These are phyloP conservation scores for Candida pini DNA, from an alignment of 805 yeast species.

Conservation along the genomic window DNA sequence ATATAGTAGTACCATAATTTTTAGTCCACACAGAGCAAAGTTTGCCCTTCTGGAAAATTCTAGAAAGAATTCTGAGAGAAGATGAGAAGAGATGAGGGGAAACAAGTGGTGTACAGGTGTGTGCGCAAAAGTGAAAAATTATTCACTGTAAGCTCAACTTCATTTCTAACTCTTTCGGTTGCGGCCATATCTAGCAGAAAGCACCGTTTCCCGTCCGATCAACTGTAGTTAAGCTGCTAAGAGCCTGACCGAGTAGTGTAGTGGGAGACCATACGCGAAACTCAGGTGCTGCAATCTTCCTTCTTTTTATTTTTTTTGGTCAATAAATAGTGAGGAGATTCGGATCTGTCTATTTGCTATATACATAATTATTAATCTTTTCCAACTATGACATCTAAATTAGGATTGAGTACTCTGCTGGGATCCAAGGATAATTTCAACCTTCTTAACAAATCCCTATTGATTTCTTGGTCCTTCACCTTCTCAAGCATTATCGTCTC, in stretches of 20 bases:
- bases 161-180: too few species aligned
- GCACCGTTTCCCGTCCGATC: not conserved
- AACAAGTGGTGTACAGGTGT: too few species aligned
- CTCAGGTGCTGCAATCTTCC: conserved; percentile 39
- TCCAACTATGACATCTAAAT: not conserved
- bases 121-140: too few species aligned
- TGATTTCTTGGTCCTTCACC: too few species aligned
- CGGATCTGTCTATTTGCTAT: not conserved
- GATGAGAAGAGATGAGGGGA: too few species aligned
- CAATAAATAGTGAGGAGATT: not conserved
- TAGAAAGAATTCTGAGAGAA: too few species aligned
- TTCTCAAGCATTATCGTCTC: not conserved
- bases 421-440: conserved; percentile 13
- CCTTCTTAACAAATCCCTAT: conserved; percentile 8
- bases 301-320: not conserved
- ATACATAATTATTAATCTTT: not conserved
- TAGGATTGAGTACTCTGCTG: conserved; percentile 10
- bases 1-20: too few species aligned
- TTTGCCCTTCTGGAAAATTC: too few species aligned
- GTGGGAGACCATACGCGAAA: conserved; percentile 57
- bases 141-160: too few species aligned
- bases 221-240: conserved; percentile 9
- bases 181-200: not conserved
- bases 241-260: conserved; percentile 36
- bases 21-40: too few species aligned